A percentile compares a stretch with the other conserved stretches of the same genome.
Conservation (phyloP, 2,329 filamentous ascomycete species). For the Samsoniella hepiali region DNA sequence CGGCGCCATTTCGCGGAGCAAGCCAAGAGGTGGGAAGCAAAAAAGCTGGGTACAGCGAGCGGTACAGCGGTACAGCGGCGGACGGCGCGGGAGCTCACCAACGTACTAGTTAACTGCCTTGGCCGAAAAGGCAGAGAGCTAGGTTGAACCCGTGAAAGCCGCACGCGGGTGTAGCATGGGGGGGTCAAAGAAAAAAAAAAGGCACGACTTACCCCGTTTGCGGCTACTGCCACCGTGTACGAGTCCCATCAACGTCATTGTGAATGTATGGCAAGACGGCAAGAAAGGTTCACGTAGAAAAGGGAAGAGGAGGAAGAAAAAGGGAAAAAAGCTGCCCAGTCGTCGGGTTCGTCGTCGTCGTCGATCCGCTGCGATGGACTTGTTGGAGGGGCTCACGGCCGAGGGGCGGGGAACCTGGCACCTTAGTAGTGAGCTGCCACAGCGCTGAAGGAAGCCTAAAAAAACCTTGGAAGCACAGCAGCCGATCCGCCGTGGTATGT, state of each 20-base stretch:
- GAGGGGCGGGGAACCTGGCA: slow-evolving; percentile 2
- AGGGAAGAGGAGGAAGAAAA: not conserved
- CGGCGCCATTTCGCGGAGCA: slow-evolving; percentile 3
- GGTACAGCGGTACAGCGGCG: no score
- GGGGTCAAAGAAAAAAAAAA: not conserved
- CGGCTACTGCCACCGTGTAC: slow-evolving; percentile 10
- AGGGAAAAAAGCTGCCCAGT: not conserved
- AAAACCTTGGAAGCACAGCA: no score
- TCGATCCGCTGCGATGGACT: not conserved
- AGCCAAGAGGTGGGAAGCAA: not conserved
- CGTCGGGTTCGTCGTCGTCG: not conserved
- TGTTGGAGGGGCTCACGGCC: slow-evolving; percentile 11
- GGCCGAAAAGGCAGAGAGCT: no score
- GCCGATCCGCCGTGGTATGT: no score
- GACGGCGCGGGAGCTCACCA: not conserved
- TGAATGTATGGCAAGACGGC: not conserved
- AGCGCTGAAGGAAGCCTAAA: not conserved
- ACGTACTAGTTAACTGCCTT: not conserved
- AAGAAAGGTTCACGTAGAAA: not conserved
- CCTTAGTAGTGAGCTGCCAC: not conserved
- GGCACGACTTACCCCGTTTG: slow-evolving; percentile 5
- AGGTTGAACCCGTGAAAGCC: no score
- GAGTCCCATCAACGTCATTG: slow-evolving; percentile 15
- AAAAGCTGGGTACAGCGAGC: not conserved
- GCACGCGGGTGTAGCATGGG: no score